These are phyloP conservation scores for Leccinum incarnatum DNA, from an alignment of 768 basidiomycete genomes.

Conservation along the genomic window DNA sequence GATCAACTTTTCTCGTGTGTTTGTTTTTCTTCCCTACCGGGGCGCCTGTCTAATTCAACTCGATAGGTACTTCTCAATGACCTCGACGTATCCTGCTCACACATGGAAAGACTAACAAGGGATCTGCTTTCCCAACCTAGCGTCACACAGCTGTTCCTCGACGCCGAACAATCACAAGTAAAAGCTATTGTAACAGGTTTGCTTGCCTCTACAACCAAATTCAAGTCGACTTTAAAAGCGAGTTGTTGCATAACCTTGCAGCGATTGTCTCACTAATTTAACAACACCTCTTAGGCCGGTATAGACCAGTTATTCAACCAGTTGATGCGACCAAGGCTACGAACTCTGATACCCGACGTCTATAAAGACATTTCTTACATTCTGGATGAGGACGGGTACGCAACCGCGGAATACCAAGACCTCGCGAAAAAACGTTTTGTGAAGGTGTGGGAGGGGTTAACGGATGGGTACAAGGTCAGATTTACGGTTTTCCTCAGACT, in stretches of 20 bases:
- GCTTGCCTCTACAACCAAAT: constrained; percentile 54
- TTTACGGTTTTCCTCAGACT: background rate
- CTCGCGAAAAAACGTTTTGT: constrained; percentile 86
- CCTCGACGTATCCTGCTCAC: constrained; percentile 86
- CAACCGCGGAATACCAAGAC: constrained; percentile 82
- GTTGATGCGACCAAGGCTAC: constrained; percentile 80
- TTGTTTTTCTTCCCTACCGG: background rate
- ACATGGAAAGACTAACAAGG: constrained; percentile 78
- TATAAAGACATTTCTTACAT: constrained; percentile 89
- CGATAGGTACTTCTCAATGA: constrained; percentile 86
- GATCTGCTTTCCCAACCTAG: constrained; percentile 56
- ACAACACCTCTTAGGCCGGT: constrained; percentile 51
- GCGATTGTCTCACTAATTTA: background rate
- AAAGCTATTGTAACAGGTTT: constrained; percentile 49
- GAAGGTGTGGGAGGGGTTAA: constrained; percentile 80
- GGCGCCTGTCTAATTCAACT: background rate
- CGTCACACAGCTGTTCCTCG: constrained; percentile 67
- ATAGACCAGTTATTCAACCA: constrained; percentile 97
- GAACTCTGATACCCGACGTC: constrained; percentile 79
- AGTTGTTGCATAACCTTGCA: constrained; percentile 14
- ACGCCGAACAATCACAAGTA: constrained; percentile 50
- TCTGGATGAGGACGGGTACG: constrained; percentile 85
- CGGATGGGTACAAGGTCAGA: constrained; percentile 83
- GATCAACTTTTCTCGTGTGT: constrained; percentile 80
- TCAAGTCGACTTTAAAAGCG: constrained; percentile 75